Percentiles rank a stretch among this genome's conserved stretches.
These are phyloP conservation scores for Whalleya microplaca DNA, from an alignment of 2,329 filamentous ascomycete species.

Conservation along the genomic window DNA sequence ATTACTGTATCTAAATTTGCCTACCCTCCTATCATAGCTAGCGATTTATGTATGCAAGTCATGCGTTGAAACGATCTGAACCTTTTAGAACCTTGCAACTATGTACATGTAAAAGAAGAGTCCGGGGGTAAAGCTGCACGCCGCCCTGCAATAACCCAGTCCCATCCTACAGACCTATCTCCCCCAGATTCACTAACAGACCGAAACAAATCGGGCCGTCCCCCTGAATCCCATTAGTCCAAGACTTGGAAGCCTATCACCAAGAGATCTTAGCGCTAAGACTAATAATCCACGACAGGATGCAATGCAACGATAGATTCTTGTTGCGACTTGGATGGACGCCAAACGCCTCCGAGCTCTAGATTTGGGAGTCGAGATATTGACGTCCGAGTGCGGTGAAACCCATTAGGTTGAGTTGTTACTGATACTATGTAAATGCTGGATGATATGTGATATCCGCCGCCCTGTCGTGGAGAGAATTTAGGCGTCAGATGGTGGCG, in stretches of 20 bases:
- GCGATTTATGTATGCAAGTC: constrained; percentile 14
- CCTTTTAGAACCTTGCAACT: constrained; percentile 10
- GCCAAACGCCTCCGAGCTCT: too few species aligned
- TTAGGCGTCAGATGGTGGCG: constrained; percentile 22
- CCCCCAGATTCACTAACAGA: constrained; percentile 23
- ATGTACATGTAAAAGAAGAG: constrained; percentile 8
- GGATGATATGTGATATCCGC: neutral
- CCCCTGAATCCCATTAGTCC: constrained; percentile 13
- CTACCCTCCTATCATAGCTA: constrained; percentile 3
- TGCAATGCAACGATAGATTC: constrained; percentile 23
- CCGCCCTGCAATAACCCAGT: too few species aligned
- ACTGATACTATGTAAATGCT: neutral
- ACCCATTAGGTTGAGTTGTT: neutral
- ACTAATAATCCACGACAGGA: constrained; percentile 7
- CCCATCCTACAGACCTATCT: too few species aligned
- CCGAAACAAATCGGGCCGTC: constrained; percentile 28
- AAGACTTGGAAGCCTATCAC: constrained; percentile 2
- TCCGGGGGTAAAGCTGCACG: neutral
- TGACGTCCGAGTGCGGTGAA: neutral
- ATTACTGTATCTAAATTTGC: constrained; percentile 10
- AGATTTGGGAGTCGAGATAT: neutral
- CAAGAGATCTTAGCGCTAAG: constrained; percentile 23
- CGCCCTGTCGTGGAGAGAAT: neutral
- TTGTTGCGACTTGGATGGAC: constrained; percentile 1
- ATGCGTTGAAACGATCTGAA: constrained; percentile 21